Conservation (phyloP, 441 rosid species). For the Adansonia grandidieri region DNA sequence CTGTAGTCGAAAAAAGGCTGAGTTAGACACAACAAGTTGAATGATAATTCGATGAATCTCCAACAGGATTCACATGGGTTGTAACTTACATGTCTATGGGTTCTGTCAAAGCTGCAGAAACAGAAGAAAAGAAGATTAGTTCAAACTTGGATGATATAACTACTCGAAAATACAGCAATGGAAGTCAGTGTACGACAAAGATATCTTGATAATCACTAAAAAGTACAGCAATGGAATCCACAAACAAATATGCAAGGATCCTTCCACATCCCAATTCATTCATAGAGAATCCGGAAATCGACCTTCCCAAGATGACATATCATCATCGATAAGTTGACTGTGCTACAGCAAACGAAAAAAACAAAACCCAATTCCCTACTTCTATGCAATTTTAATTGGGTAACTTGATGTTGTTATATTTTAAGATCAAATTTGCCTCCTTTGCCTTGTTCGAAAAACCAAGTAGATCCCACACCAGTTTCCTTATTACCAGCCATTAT, state of each 20-base stretch:
- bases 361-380: not conserved
- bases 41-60: not conserved
- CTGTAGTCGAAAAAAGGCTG: conserved; percentile 26
- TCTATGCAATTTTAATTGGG: not conserved
- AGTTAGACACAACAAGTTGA: not conserved
- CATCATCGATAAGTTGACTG: not conserved
- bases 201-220: not conserved
- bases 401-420: not conserved
- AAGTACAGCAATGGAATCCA: not conserved
- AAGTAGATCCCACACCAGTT: not conserved
- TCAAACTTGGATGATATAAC: not conserved
- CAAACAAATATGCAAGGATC: conserved; percentile 1
- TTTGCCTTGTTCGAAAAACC: not conserved
- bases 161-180: not conserved
- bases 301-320: not conserved
- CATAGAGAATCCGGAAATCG: not conserved
- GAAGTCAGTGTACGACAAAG: not conserved
- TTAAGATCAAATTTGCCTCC: not conserved
- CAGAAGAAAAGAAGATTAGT: conserved; percentile 20
- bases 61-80: not conserved
- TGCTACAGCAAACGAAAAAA: not conserved
- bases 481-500: not conserved
- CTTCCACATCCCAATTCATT: not conserved
- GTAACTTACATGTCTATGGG: conserved; percentile 85
- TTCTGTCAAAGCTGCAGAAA: conserved; percentile 76